Evolutionary conservation across 192 early-diverging fungal species (phyloP).

Genomic region (Linnemannia exigua): DNA sequence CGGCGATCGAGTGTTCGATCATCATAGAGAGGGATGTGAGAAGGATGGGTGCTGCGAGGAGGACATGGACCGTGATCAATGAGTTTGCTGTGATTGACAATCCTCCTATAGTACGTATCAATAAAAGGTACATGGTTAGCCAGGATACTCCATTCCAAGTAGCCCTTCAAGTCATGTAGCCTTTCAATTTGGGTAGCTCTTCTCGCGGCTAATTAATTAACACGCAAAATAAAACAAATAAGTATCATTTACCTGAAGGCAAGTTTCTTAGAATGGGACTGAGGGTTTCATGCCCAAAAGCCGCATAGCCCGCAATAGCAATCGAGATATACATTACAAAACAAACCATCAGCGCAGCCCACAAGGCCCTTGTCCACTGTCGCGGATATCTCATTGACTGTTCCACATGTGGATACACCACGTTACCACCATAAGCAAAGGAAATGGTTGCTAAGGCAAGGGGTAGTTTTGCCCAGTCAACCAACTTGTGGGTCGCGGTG

Average conservation of each 20-base stretch:
- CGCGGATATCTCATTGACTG: conserved; percentile 79
- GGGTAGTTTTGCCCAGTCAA: conserved; percentile 69
- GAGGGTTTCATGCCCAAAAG: conserved; percentile 72
- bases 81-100: conserved; percentile 74
- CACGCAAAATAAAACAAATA: neutral
- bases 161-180: too few species aligned
- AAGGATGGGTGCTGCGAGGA: conserved; percentile 83
- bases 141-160: too few species aligned
- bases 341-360: conserved; percentile 69
- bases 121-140: too few species aligned
- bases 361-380: conserved; percentile 74
- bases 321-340: conserved; percentile 75
- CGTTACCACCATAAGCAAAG: conserved; percentile 83
- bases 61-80: conserved; percentile 82
- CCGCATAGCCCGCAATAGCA: conserved; percentile 77
- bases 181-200: too few species aligned
- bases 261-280: conserved; percentile 80
- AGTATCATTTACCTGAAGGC: conserved; percentile 54
- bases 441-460: conserved; percentile 77
- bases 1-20: conserved; percentile 68
- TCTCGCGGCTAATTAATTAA: neutral
- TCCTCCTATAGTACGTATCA: too few species aligned
- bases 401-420: conserved; percentile 86
- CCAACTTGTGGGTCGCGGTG: conserved; percentile 40
- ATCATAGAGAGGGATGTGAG: conserved; percentile 77